A percentile compares a stretch with the other conserved stretches of the same genome.
Conservation (phyloP, 257 asterid species). For the Nicotiana noctiflora region DNA sequence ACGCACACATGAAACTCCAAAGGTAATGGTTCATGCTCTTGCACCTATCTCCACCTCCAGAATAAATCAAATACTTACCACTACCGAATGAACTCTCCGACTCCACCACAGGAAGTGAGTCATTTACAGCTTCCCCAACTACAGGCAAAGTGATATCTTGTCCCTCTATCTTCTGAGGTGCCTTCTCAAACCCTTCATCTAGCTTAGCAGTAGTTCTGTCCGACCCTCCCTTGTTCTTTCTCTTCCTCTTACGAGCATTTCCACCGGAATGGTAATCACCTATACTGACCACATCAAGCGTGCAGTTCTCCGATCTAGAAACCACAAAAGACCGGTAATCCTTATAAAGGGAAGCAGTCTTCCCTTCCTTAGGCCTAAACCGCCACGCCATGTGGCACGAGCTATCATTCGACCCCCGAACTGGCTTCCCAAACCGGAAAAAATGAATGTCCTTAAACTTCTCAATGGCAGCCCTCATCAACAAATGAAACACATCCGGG, state of each 20-base stretch:
- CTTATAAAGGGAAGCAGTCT: conserved; percentile 47
- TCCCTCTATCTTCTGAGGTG: conserved; percentile 25
- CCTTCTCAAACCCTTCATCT: conserved; percentile 60
- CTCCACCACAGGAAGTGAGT: conserved; percentile 43
- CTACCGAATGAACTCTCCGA: conserved; percentile 49
- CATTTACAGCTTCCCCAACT: conserved; percentile 49
- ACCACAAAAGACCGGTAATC: conserved; percentile 67
- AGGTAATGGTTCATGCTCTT: conserved; percentile 70
- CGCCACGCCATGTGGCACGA: conserved; percentile 97
- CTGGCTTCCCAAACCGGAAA: conserved; percentile 75
- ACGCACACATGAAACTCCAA: conserved; percentile 78
- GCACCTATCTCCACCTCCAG: conserved; percentile 85
- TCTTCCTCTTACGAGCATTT: conserved; percentile 71
- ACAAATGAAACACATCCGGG: conserved; percentile 63
- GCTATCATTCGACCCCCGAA: conserved; percentile 43
- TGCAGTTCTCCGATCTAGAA: conserved; percentile 50
- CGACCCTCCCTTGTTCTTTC: conserved; percentile 18
- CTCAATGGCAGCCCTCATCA: conserved; percentile 75
- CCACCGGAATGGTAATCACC: conserved; percentile 88
- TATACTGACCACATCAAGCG: conserved; percentile 49
- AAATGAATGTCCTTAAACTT: conserved; percentile 60
- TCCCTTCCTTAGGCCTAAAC: conserved; percentile 71
- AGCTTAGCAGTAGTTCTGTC: conserved; percentile 28
- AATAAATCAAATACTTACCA: conserved; percentile 66
- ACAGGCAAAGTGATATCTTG: conserved; percentile 50